A percentile compares a stretch with the other conserved stretches of the same genome.
Evolutionary conservation across 305 asterid genomes (phyloP).

Genomic region (Ajuga reptans): DNA sequence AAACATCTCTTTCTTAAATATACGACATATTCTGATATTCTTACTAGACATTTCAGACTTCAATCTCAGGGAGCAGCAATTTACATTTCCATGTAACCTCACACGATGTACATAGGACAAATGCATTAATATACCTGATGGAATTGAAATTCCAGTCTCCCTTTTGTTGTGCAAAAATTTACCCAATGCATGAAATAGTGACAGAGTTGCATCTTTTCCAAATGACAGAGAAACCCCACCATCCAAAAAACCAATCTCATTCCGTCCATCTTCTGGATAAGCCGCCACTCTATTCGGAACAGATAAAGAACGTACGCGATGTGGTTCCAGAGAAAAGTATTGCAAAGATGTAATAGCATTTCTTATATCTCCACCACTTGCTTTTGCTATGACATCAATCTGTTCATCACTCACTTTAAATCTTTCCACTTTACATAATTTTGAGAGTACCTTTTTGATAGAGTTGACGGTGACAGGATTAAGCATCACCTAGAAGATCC

Average conservation of each 20-base stretch:
- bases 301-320: slow-evolving; percentile 30
- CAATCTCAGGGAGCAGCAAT: slow-evolving; percentile 8
- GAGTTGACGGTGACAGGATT: slow-evolving; percentile 76
- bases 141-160: slow-evolving; percentile 37
- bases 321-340: slow-evolving; percentile 61
- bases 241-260: slow-evolving; percentile 27
- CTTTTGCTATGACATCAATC: slow-evolving; percentile 59
- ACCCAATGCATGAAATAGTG: slow-evolving; percentile 85
- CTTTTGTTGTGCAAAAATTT: slow-evolving; percentile 95
- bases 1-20: neutral
- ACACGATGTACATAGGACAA: neutral
- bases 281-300: slow-evolving; percentile 20
- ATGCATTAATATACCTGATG: slow-evolving; percentile 44
- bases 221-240: slow-evolving; percentile 43
- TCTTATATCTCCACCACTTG: slow-evolving; percentile 90
- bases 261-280: slow-evolving; percentile 27
- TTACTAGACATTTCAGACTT: slow-evolving; percentile 1
- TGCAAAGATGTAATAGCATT: slow-evolving; percentile 82
- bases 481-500: slow-evolving; percentile 56
- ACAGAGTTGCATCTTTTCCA: slow-evolving; percentile 84
- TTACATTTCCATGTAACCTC: slow-evolving; percentile 14
- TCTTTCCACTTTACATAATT: slow-evolving; percentile 60
- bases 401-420: slow-evolving; percentile 54
- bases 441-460: slow-evolving; percentile 55
- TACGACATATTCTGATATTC: neutral